Evolutionary conservation across 1,284 basidiomycete species (phyloP), one percentile per base, ranked within the genome.

Genomic region (Stygiomarasmius scandens): DNA sequence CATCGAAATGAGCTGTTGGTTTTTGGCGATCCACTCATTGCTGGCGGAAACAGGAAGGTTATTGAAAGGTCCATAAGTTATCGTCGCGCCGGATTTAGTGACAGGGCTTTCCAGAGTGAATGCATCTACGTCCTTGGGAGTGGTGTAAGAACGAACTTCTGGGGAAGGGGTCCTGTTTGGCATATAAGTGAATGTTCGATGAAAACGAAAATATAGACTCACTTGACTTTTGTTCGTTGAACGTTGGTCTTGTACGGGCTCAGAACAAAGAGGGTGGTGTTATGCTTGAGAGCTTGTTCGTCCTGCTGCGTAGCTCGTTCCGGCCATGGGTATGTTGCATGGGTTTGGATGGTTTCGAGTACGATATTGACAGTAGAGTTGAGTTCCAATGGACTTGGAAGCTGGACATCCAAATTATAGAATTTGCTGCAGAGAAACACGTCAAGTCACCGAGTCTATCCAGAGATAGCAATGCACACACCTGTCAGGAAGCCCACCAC

Each of bases 21-120:
- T 74, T 51, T 80, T 74, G 49, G 77, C 71, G 46, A 84, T 70
- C 69, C 92, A 90, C n/a, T 76, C 74, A 3, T 72, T 54, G 49
- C 75, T 79, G 2, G 80, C 74, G 2, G 91, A 90, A 1, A 85
- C 67, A 5, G 87, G 87, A 38, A 96, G 77, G 61, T 87, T 82
- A 66, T 84, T 79, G 75, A 87, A 96, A 2, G 96, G 95, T 0
- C 96, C 96, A 63, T 95, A 95, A 2, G 92, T 94, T 56, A 98
- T 74, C 1, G 89, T 91, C 5, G 89, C 78, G 29, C 92, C 91
- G 23, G 89, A 85, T 71, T 92, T 93, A 55, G 90, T 89, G 12
- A 80, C 87, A 14, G 81, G 67, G 27, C 70, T 74, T 22, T 87
- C 87, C 20, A 76, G 70, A 3, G 82, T 77, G 68, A 88, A 90